A percentile compares a stretch with the other conserved stretches of the same genome.
Evolutionary conservation across 2,329 filamentous ascomycete species (phyloP).

Genomic region (Phialophora chinensis): DNA sequence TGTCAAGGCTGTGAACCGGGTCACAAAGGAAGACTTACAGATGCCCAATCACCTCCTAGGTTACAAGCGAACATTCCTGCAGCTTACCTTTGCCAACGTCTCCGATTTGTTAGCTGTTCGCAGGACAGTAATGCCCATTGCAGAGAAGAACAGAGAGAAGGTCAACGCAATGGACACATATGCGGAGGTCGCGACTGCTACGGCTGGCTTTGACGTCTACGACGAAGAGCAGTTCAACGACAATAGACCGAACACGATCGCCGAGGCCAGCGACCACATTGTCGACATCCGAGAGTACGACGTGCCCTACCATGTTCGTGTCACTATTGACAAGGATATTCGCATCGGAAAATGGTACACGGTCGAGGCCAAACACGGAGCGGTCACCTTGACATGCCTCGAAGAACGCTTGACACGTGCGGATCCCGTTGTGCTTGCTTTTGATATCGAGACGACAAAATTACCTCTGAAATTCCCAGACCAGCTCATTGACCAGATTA

Average conservation of each 20-base stretch:
- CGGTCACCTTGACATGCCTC: constrained; percentile 80
- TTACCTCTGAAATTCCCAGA: constrained; percentile 96
- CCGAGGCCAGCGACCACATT: constrained; percentile 95
- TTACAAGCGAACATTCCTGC: constrained; percentile 84
- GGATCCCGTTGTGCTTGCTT: constrained; percentile 98
- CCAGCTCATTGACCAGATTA: constrained; percentile 90
- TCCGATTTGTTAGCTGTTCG: constrained; percentile 83
- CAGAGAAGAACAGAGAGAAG: constrained; percentile 95
- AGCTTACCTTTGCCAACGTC: constrained; percentile 87
- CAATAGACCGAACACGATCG: constrained; percentile 75
- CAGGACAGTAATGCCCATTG: constrained; percentile 83
- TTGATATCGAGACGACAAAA: constrained; percentile 98
- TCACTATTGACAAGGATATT: constrained; percentile 97
- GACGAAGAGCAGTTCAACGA: constrained; percentile 86
- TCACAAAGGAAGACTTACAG: constrained; percentile 90
- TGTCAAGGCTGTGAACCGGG: constrained; percentile 74
- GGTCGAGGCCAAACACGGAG: constrained; percentile 90
- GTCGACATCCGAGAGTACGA: constrained; percentile 99
- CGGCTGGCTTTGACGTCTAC: constrained; percentile 90
- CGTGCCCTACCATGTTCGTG: constrained; percentile 98
- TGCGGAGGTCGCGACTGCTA: constrained; percentile 86
- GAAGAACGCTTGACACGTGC: constrained; percentile 87
- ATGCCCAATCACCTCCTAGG: constrained; percentile 97
- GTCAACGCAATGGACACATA: constrained; percentile 98
- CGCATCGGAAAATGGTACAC: constrained; percentile 97